Evolutionary conservation across 2,329 filamentous ascomycete genomes (phyloP), one percentile per base, ranked within the genome.

Genomic region (Hypoxylon sp.): DNA sequence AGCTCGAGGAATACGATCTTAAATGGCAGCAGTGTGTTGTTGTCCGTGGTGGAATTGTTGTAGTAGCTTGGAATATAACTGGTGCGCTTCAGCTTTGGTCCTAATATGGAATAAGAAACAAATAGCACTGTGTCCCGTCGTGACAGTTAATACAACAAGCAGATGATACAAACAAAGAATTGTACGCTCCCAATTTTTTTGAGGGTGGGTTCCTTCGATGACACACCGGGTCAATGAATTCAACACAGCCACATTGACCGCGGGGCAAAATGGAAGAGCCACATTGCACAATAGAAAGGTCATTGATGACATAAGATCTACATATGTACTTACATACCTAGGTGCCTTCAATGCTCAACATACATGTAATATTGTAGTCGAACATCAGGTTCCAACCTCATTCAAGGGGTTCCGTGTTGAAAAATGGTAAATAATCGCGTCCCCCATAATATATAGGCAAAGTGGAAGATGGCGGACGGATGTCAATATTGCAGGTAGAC

Each of bases 191-290:
- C 13, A 14, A n/a, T n/a, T 41, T 43, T 43, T 34, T 34, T 30
- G 25, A 19, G 23, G 23, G 49, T 36, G 32, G 13, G 34, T 28
- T 25, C 19, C 13, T 25, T 55, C 43, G 38, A 32, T 56, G 51
- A 63, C 60, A 56, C 51, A 50, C 13, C 51, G 32, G 32, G n/a
- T n/a, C 45, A 56, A 19, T 7, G 9, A 48, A 36, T 45, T 48
- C 7, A 5, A 11, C 41, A 49, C 43, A 63, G 60, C 60, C 60
- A 63, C 60, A 43, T n/a, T 11, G n/a, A 23, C 34, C 38, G 38
- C 38, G 38, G 60, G 60, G 60, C 51, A 56, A 25, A 19, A 41
- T 11, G 10, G 4, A 43, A 32, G 4, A 38, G 48, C 57, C 57
- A 60, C 57, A 60, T n/a, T 32, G 19, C 57, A 60, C 57, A 60